A percentile compares a stretch with the other conserved stretches of the same genome.
Conservation (phyloP, 1,139 yeast genomes). For the Diutina rugosa region DNA sequence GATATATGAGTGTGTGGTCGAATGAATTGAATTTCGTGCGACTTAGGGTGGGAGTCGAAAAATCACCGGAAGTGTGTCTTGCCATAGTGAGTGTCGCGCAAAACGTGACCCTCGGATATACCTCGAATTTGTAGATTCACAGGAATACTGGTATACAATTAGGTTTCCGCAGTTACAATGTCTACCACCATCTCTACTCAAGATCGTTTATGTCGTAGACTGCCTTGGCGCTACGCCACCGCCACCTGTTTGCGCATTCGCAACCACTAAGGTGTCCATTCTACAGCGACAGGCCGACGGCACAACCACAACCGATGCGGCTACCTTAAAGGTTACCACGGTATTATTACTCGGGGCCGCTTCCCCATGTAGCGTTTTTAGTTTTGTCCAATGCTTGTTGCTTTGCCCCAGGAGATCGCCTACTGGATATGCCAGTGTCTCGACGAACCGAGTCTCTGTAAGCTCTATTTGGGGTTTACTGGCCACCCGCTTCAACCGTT, state of each 20-base stretch:
- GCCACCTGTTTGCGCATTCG: not conserved
- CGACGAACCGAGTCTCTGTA: not conserved
- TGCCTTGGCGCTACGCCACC: too few relatives aligned
- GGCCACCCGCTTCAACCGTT: not conserved
- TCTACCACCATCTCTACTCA: too few relatives aligned
- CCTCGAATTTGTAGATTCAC: too few relatives aligned
- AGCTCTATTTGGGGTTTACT: not conserved
- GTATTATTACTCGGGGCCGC: not conserved
- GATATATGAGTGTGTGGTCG: not conserved
- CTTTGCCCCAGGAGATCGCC: not conserved
- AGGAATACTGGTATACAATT: too few relatives aligned
- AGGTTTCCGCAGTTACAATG: too few relatives aligned
- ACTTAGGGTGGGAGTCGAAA: not conserved
- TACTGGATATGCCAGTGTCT: not conserved
- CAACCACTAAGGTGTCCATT: not conserved
- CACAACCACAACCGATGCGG: not conserved
- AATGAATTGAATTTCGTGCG: not conserved
- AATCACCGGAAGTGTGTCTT: too few relatives aligned
- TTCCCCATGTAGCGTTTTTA: too few relatives aligned
- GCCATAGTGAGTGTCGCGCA: too few relatives aligned
- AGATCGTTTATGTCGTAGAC: too few relatives aligned
- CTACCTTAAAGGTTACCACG: not conserved
- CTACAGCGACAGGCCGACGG: not conserved
- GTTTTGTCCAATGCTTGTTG: not conserved
- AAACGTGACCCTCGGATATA: too few relatives aligned